A percentile compares a stretch with the other conserved stretches of the same genome.
Conservation (phyloP, 2,329 filamentous ascomycete species). For the Penicillium digitatum region DNA sequence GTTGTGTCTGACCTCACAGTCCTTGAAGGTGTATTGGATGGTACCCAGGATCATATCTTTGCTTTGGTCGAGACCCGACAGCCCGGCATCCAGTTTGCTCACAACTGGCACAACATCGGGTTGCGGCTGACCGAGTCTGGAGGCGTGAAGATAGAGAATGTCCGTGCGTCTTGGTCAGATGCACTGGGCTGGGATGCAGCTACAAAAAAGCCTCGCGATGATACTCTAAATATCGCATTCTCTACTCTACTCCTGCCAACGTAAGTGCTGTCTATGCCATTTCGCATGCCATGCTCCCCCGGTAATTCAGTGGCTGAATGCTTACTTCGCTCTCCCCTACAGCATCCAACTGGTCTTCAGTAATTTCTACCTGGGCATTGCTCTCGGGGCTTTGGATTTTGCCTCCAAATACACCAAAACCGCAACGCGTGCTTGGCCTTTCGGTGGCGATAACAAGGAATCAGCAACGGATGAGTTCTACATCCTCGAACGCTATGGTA, state of each 20-base stretch:
- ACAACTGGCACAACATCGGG: constrained; percentile 64
- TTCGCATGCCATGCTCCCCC: background rate
- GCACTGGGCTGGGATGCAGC: constrained; percentile 57
- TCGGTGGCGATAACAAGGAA: constrained; percentile 59
- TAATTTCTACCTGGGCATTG: constrained; percentile 64
- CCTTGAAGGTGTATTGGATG: constrained; percentile 59
- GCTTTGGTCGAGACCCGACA: constrained; percentile 58
- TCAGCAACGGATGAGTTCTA: constrained; percentile 61
- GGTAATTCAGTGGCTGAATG: background rate
- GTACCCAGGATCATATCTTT: constrained; percentile 60
- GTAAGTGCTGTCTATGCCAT: constrained; percentile 29
- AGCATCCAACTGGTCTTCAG: constrained; percentile 63
- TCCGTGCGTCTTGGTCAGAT: constrained; percentile 56
- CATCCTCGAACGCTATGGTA: constrained; percentile 61
- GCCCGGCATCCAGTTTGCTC: constrained; percentile 50
- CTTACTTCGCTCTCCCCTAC: background rate
- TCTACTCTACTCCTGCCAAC: constrained; percentile 58
- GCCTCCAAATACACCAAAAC: constrained; percentile 56
- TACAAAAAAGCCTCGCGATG: constrained; percentile 50
- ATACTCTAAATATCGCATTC: constrained; percentile 53
- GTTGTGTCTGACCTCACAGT: constrained; percentile 64
- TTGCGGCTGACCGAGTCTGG: constrained; percentile 62
- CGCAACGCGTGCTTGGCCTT: constrained; percentile 61
- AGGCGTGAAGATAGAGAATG: constrained; percentile 57
- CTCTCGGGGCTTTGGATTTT: constrained; percentile 54